Percentiles rank a stretch among this genome's conserved stretches.
phyloP scores from a whole-genome alignment of 2,329 filamentous ascomycete species.

The Epichloe bromicola region DNA sequence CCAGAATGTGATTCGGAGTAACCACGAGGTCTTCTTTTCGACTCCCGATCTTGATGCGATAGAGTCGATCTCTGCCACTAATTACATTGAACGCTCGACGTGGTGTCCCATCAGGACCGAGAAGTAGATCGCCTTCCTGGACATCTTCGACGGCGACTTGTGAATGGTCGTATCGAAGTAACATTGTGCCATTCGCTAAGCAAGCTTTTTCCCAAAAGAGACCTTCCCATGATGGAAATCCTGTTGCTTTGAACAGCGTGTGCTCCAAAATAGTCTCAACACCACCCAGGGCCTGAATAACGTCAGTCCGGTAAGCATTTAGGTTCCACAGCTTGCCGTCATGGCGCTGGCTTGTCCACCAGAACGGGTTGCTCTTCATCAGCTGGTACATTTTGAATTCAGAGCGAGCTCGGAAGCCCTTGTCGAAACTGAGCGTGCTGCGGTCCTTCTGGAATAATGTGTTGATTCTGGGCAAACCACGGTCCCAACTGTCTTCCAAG shows the following conservation, averaged over 20 bases:
- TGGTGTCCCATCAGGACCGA: constrained; percentile 33
- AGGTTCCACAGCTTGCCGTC: constrained; percentile 97
- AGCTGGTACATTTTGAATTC: constrained; percentile 98
- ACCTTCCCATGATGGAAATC: constrained; percentile 94
- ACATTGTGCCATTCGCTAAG: constrained; percentile 21
- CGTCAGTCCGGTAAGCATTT: constrained; percentile 90
- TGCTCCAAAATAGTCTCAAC: constrained; percentile 97
- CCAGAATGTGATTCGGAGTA: constrained; percentile 35
- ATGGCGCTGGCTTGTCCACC: constrained; percentile 96
- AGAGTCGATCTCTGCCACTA: constrained; percentile 31
- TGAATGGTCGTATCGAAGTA: constrained; percentile 30
- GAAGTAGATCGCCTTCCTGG: constrained; percentile 32
- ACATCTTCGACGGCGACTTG: constrained; percentile 35
- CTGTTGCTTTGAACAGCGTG: constrained; percentile 91
- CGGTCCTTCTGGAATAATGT: constrained; percentile 98
- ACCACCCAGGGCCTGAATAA: constrained; percentile 90
- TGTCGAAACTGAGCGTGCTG: constrained; percentile 94
- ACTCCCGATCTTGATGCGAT: constrained; percentile 31
- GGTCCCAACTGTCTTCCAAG: constrained; percentile 96
- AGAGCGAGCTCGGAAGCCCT: constrained; percentile 86
- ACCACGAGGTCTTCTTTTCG: constrained; percentile 34
- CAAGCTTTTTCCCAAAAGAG: constrained; percentile 71
- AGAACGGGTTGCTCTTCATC: constrained; percentile 99
- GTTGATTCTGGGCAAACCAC: constrained; percentile 93
- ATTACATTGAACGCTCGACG: constrained; percentile 37